phyloP scores from a whole-genome alignment of 768 basidiomycete genomes.

The Sarcomyxa edulis region DNA sequence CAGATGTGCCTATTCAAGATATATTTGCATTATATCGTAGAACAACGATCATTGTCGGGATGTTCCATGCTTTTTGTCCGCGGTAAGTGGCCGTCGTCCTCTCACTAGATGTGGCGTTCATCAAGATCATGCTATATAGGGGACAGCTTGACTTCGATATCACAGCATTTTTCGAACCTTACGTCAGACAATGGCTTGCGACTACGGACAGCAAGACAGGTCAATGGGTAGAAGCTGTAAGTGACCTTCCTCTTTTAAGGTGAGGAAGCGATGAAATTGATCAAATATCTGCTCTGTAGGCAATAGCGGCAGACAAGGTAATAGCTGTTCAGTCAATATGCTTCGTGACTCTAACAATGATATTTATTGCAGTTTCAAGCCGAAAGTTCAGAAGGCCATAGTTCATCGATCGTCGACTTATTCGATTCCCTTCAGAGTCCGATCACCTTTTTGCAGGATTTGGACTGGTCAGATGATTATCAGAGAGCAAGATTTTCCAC shows the following conservation, averaged over 20 bases:
- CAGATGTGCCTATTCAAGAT: slow-evolving; percentile 85
- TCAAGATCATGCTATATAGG: slow-evolving; percentile 25
- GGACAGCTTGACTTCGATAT: slow-evolving; percentile 62
- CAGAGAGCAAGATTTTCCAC: slow-evolving; percentile 90
- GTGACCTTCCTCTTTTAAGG: slow-evolving; percentile 36
- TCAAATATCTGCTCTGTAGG: slow-evolving; percentile 31
- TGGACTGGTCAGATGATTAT: slow-evolving; percentile 90
- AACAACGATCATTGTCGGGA: slow-evolving; percentile 66
- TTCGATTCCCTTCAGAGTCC: slow-evolving; percentile 93
- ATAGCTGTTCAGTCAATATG: neutral
- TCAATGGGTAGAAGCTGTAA: slow-evolving; percentile 90
- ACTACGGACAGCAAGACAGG: slow-evolving; percentile 86
- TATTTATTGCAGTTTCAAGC: slow-evolving; percentile 59
- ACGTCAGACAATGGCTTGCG: slow-evolving; percentile 84
- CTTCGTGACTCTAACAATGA: slow-evolving; percentile 3
- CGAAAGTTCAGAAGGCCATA: slow-evolving; percentile 76
- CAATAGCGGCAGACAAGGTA: slow-evolving; percentile 81
- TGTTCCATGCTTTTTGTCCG: slow-evolving; percentile 78
- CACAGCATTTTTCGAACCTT: slow-evolving; percentile 77
- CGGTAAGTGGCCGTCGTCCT: slow-evolving; percentile 42
- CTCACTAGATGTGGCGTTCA: slow-evolving; percentile 1
- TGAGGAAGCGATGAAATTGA: slow-evolving; percentile 46
- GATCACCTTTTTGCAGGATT: slow-evolving; percentile 78
- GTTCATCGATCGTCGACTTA: slow-evolving; percentile 95
- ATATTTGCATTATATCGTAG: slow-evolving; percentile 84